Percentiles rank a stretch among this genome's conserved stretches.
Conservation (phyloP, 116 monocot species). For the Dioscorea cayenensis region DNA sequence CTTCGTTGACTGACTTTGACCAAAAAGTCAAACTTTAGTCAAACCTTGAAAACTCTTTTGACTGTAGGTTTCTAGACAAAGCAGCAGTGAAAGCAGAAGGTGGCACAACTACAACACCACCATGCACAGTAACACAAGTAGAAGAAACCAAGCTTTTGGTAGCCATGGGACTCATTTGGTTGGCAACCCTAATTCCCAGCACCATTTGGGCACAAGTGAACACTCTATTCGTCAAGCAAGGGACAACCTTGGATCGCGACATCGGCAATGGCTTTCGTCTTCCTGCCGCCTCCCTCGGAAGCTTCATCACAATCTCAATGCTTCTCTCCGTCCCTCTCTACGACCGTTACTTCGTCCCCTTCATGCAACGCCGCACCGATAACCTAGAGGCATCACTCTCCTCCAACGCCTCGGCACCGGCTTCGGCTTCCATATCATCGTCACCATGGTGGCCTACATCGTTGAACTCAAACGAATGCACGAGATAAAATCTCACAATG, state of each 20-base stretch:
- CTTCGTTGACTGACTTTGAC: background rate
- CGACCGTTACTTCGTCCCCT: constrained; percentile 46
- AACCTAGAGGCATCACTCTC: constrained; percentile 52
- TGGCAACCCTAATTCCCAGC: constrained; percentile 51
- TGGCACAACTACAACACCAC: background rate
- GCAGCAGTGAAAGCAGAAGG: constrained; percentile 27
- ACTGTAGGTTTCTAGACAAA: constrained; percentile 51
- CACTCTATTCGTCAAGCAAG: constrained; percentile 72
- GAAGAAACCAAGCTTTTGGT: constrained; percentile 56
- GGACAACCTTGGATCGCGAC: constrained; percentile 49
- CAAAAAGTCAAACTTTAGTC: background rate
- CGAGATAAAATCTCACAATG: constrained; percentile 7
- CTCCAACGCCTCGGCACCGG: constrained; percentile 57
- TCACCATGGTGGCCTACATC: constrained; percentile 19
- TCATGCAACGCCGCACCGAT: constrained; percentile 28
- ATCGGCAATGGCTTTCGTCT: constrained; percentile 36
- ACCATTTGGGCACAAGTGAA: constrained; percentile 57
- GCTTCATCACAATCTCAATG: constrained; percentile 57
- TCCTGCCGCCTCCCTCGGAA: constrained; percentile 46
- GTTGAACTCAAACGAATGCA: constrained; percentile 33
- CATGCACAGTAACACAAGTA: constrained; percentile 66
- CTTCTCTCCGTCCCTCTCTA: constrained; percentile 37
- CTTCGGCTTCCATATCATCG: constrained; percentile 24
- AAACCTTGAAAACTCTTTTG: too few species aligned
- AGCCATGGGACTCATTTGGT: constrained; percentile 44